Percentiles rank a stretch among this genome's conserved stretches.
Evolutionary conservation across 2,329 filamentous ascomycete species (phyloP).

Genomic region (Pestalotiopsis sp.): DNA sequence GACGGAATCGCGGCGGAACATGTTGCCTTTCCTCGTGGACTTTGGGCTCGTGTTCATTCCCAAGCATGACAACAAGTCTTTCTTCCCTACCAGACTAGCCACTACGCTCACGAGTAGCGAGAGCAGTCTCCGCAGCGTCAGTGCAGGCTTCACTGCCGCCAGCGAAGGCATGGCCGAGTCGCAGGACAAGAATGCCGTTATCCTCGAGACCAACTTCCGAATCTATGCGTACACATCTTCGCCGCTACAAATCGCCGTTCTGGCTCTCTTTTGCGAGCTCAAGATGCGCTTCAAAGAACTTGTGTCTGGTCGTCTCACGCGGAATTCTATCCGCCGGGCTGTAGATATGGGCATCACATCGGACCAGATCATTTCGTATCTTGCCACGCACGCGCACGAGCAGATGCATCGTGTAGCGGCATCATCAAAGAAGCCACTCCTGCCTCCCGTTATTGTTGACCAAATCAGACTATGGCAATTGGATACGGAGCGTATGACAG

Average conservation of each 20-base stretch:
- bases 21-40: slow-evolving; percentile 88
- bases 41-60: slow-evolving; percentile 88
- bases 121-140: slow-evolving; percentile 70
- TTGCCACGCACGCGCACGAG: slow-evolving; percentile 90
- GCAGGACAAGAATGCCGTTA: slow-evolving; percentile 77
- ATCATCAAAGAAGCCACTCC: slow-evolving; percentile 65
- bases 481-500: slow-evolving; percentile 91
- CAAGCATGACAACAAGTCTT: slow-evolving; percentile 59
- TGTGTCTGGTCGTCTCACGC: slow-evolving; percentile 87
- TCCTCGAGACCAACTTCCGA: slow-evolving; percentile 97
- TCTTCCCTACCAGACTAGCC: slow-evolving; percentile 91
- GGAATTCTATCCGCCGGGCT: slow-evolving; percentile 83
- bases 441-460: slow-evolving; percentile 95
- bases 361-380: slow-evolving; percentile 92
- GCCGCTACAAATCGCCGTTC: slow-evolving; percentile 90
- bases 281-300: slow-evolving; percentile 93
- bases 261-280: slow-evolving; percentile 86
- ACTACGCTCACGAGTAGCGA: slow-evolving; percentile 85
- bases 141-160: slow-evolving; percentile 70
- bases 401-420: slow-evolving; percentile 77
- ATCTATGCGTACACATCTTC: slow-evolving; percentile 96
- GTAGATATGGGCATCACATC: slow-evolving; percentile 91
- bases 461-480: slow-evolving; percentile 98
- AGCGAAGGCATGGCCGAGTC: slow-evolving; percentile 40
- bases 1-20: slow-evolving; percentile 78